Conservation (phyloP, 768 basidiomycete genomes). For the Asterophora parasitica region DNA sequence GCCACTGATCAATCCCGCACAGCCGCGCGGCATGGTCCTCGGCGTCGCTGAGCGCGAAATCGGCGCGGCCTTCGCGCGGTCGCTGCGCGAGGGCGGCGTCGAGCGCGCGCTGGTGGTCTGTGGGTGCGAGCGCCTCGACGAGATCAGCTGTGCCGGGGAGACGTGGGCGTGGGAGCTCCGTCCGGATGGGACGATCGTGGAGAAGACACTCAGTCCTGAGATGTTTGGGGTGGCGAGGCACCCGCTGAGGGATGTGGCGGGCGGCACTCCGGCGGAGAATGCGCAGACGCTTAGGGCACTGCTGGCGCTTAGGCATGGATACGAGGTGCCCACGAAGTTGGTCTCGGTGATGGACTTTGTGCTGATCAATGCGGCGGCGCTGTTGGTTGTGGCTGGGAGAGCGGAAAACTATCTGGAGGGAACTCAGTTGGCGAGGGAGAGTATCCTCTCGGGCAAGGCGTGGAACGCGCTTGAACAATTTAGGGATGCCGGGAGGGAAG, state of each 20-base stretch:
- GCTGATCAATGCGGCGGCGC: slow-evolving; percentile 82
- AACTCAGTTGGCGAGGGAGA: slow-evolving; percentile 58
- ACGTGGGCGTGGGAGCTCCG: slow-evolving; percentile 84
- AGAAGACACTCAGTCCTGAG: slow-evolving; percentile 57
- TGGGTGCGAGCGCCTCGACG: slow-evolving; percentile 86
- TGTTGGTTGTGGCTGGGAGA: slow-evolving; percentile 79
- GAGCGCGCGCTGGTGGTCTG: slow-evolving; percentile 88
- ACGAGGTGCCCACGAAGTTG: slow-evolving; percentile 48
- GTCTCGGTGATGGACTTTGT: slow-evolving; percentile 80
- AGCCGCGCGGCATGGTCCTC: slow-evolving; percentile 84
- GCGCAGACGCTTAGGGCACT: slow-evolving; percentile 65
- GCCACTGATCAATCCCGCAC: slow-evolving; percentile 88
- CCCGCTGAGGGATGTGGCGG: slow-evolving; percentile 63
- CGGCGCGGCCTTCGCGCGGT: slow-evolving; percentile 75
- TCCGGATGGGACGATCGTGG: slow-evolving; percentile 54
- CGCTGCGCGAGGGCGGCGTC: slow-evolving; percentile 71
- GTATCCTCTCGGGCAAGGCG: slow-evolving; percentile 54
- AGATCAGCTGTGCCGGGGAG: slow-evolving; percentile 91
- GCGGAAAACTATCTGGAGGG: slow-evolving; percentile 70
- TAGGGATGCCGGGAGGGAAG: slow-evolving; percentile 35
- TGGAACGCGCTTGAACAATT: slow-evolving; percentile 54
- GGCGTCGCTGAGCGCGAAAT: slow-evolving; percentile 83
- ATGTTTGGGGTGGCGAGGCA: slow-evolving; percentile 76
- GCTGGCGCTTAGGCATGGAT: slow-evolving; percentile 45
- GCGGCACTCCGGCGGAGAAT: slow-evolving; percentile 75